Evolutionary conservation across 345 rosid species (phyloP).

Genomic region (Aegle marmelos): DNA sequence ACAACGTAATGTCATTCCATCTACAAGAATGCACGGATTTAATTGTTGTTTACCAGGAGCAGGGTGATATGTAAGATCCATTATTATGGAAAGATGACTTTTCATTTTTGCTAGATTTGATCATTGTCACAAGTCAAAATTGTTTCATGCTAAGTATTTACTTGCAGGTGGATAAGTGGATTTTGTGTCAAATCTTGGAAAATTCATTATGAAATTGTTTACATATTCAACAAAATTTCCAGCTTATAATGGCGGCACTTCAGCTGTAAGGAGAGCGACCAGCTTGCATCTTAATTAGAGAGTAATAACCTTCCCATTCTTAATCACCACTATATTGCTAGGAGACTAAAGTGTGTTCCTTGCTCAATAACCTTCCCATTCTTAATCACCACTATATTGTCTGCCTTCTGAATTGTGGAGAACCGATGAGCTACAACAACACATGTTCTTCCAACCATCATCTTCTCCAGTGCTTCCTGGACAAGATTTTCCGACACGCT

Average conservation of each 20-base stretch:
- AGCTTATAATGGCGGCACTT: neutral
- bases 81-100: neutral
- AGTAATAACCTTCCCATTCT: slow-evolving; percentile 41
- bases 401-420: slow-evolving; percentile 37
- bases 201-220: neutral
- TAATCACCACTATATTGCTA: slow-evolving; percentile 31
- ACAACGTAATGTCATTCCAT: too few species aligned
- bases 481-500: slow-evolving; percentile 34
- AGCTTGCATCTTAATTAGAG: slow-evolving; percentile 34
- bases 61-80: neutral
- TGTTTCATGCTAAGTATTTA: neutral
- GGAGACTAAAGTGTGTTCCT: slow-evolving; percentile 35
- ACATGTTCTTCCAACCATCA: slow-evolving; percentile 40
- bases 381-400: slow-evolving; percentile 35
- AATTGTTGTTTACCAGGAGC: neutral
- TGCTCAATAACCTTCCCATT: slow-evolving; percentile 39
- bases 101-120: too few species aligned
- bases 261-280: slow-evolving; percentile 20
- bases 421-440: slow-evolving; percentile 44
- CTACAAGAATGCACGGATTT: neutral
- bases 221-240: neutral
- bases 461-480: slow-evolving; percentile 41
- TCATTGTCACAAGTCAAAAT: neutral
- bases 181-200: neutral
- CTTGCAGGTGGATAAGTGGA: neutral